These are phyloP conservation scores for Pinus tabuliformis DNA, from an alignment of 75 land plant genomes.

Conservation along the genomic window DNA sequence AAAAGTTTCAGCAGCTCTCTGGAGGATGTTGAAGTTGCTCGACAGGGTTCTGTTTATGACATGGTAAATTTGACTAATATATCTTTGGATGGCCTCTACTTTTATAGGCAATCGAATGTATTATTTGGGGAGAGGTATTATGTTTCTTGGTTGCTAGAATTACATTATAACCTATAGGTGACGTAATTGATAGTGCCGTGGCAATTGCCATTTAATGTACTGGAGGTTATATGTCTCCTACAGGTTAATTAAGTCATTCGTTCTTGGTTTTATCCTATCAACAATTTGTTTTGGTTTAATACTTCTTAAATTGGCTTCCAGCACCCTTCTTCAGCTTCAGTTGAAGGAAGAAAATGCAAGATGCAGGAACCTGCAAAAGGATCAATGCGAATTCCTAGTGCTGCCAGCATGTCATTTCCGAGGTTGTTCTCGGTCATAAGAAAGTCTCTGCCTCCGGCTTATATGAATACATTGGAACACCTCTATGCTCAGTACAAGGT, in stretches of 20 bases:
- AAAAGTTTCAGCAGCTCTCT: background rate
- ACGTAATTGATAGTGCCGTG: background rate
- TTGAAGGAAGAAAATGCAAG: background rate
- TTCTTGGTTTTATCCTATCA: background rate
- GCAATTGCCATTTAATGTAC: background rate
- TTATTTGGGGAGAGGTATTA: background rate
- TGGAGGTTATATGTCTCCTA: background rate
- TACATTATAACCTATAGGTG: background rate
- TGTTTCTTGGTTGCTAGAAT: background rate
- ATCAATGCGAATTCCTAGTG: background rate
- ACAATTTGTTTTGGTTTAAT: background rate
- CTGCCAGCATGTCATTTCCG: background rate
- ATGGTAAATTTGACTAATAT: background rate
- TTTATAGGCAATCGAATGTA: background rate
- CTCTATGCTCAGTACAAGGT: constrained; percentile 8
- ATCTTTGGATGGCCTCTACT: background rate
- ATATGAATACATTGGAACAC: constrained; percentile 2
- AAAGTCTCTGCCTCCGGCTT: background rate
- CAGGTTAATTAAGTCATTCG: background rate
- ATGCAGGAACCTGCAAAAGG: background rate
- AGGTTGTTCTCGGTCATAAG: constrained; percentile 1
- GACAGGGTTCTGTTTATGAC: background rate
- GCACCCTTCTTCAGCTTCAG: background rate
- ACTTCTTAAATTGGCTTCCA: background rate
- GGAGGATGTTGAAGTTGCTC: background rate